These are phyloP conservation scores for Aspergillus egyptiacus DNA, from an alignment of 495 filamentous ascomycete genomes.

Conservation along the genomic window DNA sequence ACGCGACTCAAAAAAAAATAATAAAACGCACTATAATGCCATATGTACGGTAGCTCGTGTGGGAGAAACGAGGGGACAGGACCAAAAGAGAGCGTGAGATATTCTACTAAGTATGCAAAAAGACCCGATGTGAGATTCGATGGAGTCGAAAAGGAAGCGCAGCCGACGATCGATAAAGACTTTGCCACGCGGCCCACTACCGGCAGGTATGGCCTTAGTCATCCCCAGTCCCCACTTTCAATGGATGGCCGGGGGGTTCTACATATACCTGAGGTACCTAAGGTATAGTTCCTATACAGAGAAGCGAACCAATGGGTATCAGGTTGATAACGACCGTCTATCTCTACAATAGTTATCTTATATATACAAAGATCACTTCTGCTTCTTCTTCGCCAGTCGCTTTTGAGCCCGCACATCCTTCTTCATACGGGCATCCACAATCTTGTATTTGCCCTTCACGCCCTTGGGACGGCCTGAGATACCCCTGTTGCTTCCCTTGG, in stretches of 20 bases:
- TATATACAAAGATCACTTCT: slow-evolving; percentile 22
- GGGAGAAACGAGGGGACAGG: slow-evolving; percentile 5
- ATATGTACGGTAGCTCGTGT: slow-evolving; percentile 6
- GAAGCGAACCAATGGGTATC: slow-evolving; percentile 6
- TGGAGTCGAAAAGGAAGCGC: slow-evolving; percentile 1
- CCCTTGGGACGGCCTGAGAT: slow-evolving; percentile 71
- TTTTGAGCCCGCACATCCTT: slow-evolving; percentile 95
- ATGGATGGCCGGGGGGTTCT: too few relatives aligned
- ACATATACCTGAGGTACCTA: not conserved
- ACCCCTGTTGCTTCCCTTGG: slow-evolving; percentile 76
- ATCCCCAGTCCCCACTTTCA: slow-evolving; percentile 8
- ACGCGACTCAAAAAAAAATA: not conserved
- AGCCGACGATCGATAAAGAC: slow-evolving; percentile 3
- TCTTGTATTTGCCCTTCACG: slow-evolving; percentile 98
- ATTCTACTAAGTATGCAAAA: not conserved
- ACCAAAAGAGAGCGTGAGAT: slow-evolving; percentile 8
- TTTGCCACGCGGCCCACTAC: too few relatives aligned
- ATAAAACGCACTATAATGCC: not conserved
- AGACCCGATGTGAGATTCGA: not conserved
- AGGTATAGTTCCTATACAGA: not conserved
- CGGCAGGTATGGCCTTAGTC: slow-evolving; percentile 1
- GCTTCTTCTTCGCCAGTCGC: slow-evolving; percentile 64
- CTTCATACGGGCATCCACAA: slow-evolving; percentile 95
- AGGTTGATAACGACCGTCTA: not conserved
- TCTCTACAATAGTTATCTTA: not conserved